Evolutionary conservation across 495 filamentous ascomycete genomes (phyloP), one percentile per base, ranked within the genome.

Genomic region (Penicillium arizonense): DNA sequence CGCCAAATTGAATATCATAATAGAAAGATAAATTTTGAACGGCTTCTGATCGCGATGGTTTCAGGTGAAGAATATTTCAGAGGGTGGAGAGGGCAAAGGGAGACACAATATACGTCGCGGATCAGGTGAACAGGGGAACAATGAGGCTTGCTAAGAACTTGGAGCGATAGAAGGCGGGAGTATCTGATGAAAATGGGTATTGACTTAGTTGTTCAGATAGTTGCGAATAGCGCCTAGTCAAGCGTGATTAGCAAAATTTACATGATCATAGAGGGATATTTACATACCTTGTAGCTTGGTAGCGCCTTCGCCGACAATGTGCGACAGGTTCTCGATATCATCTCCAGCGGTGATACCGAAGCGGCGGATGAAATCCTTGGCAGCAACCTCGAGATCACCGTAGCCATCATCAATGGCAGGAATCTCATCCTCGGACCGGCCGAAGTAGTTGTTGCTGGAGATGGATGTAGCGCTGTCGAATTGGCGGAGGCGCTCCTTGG

Each of bases 381-480:
- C 94, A 0, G 90, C 90, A n/a, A 70, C 77, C 70, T 98, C 94
- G 50, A 98, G 70, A 62, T 96, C 91, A 13, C 91, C 89, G 55
- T 96, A 95, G 0, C 73, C 78, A 54, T 81, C 78, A 32, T 90
- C 87, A 24, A 85, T 84, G 1, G 63, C 72, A 16, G 70, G 67
- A 20, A 73, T 55, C 26, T 85, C 86, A 44, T 96, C 90, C 62
- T 88, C 85, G 8, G 91, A 86, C 28, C 91, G 87, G 48, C 94
- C 94, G 70, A 98, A 98, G 76, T 97, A 98, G 52, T 87, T 87
- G 72, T 97, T 97, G 44, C 89, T 94, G 10, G 91, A 96, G 67
- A 98, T 98, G 44, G 90, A 72, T 9, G 86, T 87, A 10, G 94
- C 94, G 40, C 94, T 89, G 66, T 97, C 94, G 65, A 98, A 98